A percentile compares a stretch with the other conserved stretches of the same genome.
These are phyloP conservation scores for Lotus japonicus DNA, from an alignment of 306 rosid species.

Conservation along the genomic window DNA sequence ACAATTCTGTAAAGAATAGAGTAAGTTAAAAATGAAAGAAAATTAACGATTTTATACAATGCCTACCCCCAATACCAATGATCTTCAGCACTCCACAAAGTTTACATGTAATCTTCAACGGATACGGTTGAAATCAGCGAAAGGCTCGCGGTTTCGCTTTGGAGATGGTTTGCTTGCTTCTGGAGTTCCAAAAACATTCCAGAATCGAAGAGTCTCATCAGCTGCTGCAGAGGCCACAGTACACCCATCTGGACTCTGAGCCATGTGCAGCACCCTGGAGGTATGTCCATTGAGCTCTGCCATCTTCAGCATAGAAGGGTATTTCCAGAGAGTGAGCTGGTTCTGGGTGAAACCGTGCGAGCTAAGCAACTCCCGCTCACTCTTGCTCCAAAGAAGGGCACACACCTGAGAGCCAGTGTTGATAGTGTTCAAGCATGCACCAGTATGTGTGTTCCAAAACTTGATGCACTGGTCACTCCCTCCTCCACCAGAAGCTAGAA, in stretches of 20 bases:
- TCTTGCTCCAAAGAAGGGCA: constrained; percentile 68
- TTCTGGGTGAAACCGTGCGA: constrained; percentile 75
- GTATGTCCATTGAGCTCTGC: constrained; percentile 77
- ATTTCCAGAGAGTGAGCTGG: constrained; percentile 82
- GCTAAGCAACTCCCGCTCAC: constrained; percentile 86
- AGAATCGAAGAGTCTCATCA: constrained; percentile 38
- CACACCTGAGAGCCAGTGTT: constrained; percentile 80
- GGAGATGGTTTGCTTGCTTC: neutral
- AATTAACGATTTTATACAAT: no score
- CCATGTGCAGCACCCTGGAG: constrained; percentile 72
- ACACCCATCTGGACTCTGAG: constrained; percentile 48
- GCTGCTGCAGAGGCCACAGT: constrained; percentile 54
- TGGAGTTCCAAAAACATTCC: constrained; percentile 43
- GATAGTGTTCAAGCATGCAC: constrained; percentile 66
- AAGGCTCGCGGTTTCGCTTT: constrained; percentile 8
- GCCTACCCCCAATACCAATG: no score
- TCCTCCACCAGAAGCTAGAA: constrained; percentile 71
- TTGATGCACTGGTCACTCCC: constrained; percentile 61
- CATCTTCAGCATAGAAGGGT: constrained; percentile 79
- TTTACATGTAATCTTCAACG: no score
- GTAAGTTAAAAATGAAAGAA: no score
- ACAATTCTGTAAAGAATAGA: no score
- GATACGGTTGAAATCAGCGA: no score
- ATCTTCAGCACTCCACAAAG: no score
- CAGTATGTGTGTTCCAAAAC: constrained; percentile 78